These are phyloP conservation scores for Mucor indicus DNA, from an alignment of 371 early-diverging fungal genomes.

Conservation along the genomic window DNA sequence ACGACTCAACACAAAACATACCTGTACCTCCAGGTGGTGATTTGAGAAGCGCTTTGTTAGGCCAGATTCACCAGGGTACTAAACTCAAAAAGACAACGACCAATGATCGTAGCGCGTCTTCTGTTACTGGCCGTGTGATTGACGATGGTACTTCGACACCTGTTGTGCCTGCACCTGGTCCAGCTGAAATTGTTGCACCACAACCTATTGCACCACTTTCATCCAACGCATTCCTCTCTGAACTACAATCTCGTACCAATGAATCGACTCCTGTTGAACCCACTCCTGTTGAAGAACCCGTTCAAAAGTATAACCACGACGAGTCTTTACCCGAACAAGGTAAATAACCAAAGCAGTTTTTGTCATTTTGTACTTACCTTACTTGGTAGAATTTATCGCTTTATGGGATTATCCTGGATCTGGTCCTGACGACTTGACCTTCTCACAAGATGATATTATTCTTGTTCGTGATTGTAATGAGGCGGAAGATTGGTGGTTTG, in stretches of 20 bases:
- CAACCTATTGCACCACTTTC: slow-evolving; percentile 63
- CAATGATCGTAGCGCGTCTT: slow-evolving; percentile 41
- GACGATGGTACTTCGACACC: neutral
- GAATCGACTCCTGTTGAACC: slow-evolving; percentile 1
- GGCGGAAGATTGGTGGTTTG: slow-evolving; percentile 40
- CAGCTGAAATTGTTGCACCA: slow-evolving; percentile 22
- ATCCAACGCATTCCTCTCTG: slow-evolving; percentile 22
- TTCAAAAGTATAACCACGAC: neutral
- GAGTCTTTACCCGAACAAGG: slow-evolving; percentile 5
- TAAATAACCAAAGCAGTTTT: neutral
- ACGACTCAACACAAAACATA: neutral
- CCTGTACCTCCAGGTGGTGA: slow-evolving; percentile 19
- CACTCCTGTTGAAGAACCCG: neutral
- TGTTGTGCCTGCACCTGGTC: slow-evolving; percentile 1
- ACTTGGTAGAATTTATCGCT: slow-evolving; percentile 25
- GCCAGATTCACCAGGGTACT: slow-evolving; percentile 43
- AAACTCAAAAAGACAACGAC: slow-evolving; percentile 31
- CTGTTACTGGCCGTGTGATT: slow-evolving; percentile 31
- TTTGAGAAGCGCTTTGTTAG: slow-evolving; percentile 32
- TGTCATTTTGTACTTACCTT: neutral
- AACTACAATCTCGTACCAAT: slow-evolving; percentile 32
- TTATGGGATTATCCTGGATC: slow-evolving; percentile 41
- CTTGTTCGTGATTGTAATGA: slow-evolving; percentile 32
- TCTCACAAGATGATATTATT: slow-evolving; percentile 38
- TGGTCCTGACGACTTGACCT: slow-evolving; percentile 36